Evolutionary conservation across 768 basidiomycete species (phyloP).

Genomic region (Boletus insuetus): DNA sequence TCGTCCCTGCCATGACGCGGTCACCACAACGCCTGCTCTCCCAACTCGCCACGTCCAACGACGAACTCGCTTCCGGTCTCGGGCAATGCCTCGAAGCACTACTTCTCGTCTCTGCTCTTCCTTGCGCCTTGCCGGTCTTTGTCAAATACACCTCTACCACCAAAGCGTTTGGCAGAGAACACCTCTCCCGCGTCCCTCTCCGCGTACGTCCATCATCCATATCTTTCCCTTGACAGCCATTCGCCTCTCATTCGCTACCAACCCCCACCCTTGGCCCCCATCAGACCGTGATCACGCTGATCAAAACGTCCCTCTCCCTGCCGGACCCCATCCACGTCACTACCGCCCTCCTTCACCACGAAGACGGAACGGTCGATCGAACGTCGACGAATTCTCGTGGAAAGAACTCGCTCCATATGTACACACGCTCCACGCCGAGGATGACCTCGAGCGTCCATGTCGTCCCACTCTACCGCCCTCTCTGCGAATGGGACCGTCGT

Average conservation of each 20-base stretch:
- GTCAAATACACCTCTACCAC: constrained; percentile 20
- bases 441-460: too few species aligned
- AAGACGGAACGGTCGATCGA: constrained; percentile 27
- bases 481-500: too few species aligned
- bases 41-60: constrained; percentile 24
- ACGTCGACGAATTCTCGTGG: constrained; percentile 18
- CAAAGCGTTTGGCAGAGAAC: constrained; percentile 32
- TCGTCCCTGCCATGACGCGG: too few species aligned
- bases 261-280: too few species aligned
- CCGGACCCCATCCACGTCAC: too few species aligned
- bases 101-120: constrained; percentile 29
- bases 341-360: constrained; percentile 28
- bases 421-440: too few species aligned
- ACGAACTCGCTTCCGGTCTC: constrained; percentile 32
- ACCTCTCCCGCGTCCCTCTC: constrained; percentile 31
- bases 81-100: constrained; percentile 34
- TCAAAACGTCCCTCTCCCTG: constrained; percentile 17
- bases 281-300: constrained; percentile 25
- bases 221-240: too few species aligned
- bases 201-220: constrained; percentile 20
- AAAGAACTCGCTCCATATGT: too few species aligned
- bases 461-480: too few species aligned
- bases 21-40: too few species aligned
- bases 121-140: constrained; percentile 27
- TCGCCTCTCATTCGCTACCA: neutral